Evolutionary conservation across 2,329 filamentous ascomycete species (phyloP).

Genomic region (Monosporascus sp.): DNA sequence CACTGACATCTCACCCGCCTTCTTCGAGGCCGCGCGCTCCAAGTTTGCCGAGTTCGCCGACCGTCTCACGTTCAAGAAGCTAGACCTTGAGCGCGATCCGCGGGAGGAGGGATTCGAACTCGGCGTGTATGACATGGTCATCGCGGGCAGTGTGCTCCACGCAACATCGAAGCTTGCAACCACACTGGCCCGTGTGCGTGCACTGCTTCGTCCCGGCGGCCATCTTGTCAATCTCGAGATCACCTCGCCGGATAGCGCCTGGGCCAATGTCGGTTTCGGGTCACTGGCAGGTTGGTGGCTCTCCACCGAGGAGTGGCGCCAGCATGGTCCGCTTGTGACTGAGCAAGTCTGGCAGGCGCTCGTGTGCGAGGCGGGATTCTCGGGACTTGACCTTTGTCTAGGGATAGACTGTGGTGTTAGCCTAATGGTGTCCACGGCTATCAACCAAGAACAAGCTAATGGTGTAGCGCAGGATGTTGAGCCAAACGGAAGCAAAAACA

Average conservation of each 20-base stretch:
- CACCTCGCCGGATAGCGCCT: neutral
- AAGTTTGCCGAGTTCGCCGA: neutral
- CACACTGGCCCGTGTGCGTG: neutral
- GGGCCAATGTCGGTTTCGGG: neutral
- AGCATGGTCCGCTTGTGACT: neutral
- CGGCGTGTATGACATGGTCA: neutral
- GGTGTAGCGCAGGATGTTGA: too few relatives aligned
- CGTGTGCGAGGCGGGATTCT: neutral
- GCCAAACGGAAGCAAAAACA: too few relatives aligned
- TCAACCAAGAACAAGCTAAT: neutral
- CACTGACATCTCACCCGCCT: neutral
- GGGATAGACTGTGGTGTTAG: neutral
- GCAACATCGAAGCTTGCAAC: conserved; percentile 1
- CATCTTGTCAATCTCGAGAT: conserved; percentile 1
- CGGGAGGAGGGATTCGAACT: neutral
- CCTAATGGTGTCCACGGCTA: neutral
- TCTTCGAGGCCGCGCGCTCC: neutral
- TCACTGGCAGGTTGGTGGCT: neutral
- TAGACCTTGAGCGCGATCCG: conserved; percentile 10
- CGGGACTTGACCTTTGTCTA: neutral
- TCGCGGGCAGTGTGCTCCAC: conserved; percentile 3
- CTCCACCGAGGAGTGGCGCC: neutral
- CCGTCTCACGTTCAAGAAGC: conserved; percentile 12
- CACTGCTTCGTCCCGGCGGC: conserved; percentile 3
- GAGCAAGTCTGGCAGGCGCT: neutral